Conservation (phyloP, 176 grass and related monocot species). For the Guadua angustifolia region DNA sequence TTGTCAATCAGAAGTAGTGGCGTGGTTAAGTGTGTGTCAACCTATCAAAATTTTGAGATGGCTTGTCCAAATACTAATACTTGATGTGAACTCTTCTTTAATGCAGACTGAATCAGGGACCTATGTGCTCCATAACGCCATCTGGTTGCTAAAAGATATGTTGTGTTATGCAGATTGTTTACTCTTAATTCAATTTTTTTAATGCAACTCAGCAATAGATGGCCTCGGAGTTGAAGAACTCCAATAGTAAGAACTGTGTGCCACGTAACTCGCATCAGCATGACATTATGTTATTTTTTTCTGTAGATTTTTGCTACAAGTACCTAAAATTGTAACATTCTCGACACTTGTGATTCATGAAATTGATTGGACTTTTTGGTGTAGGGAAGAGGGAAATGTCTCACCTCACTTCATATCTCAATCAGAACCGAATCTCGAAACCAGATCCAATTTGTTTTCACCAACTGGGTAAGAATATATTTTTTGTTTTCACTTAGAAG, state of each 20-base stretch:
- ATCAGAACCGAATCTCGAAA: neutral
- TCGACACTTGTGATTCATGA: neutral
- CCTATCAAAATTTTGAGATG: constrained; percentile 29
- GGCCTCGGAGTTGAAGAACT: too few relatives aligned
- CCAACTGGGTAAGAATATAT: too few relatives aligned
- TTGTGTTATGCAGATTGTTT: constrained; percentile 1
- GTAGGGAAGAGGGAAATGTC: neutral
- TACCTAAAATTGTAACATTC: neutral
- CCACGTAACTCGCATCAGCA: neutral
- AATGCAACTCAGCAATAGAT: neutral
- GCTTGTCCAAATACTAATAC: constrained; percentile 1
- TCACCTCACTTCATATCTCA: neutral
- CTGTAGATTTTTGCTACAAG: neutral
- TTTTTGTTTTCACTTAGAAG: too few relatives aligned
- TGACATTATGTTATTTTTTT: neutral
- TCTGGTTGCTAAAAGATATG: constrained; percentile 37
- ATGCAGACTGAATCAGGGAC: constrained; percentile 19
- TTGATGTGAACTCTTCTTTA: constrained; percentile 36
- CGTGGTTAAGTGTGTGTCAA: constrained; percentile 35
- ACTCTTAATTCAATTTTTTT: neutral
- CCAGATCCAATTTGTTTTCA: too few relatives aligned
- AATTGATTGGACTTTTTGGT: neutral
- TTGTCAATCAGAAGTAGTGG: constrained; percentile 19
- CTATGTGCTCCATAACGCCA: neutral
- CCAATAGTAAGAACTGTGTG: neutral